A percentile compares a stretch with the other conserved stretches of the same genome.
phyloP scores from a whole-genome alignment of 116 monocot species.

The Iris pallida region DNA sequence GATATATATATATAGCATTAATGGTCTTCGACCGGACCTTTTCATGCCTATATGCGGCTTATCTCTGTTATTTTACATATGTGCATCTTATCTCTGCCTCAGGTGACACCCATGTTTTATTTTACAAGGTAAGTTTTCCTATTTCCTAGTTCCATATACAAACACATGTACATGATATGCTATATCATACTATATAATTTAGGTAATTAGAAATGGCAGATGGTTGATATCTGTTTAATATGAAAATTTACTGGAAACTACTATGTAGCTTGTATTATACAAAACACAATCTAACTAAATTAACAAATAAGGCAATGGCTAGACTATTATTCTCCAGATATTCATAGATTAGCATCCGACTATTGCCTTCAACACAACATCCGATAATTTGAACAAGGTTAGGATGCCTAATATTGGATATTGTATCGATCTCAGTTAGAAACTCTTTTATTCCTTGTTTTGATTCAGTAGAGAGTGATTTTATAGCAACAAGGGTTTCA shows the following conservation, averaged over 20 bases:
- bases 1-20: too few species aligned
- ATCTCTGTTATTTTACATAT: too few species aligned
- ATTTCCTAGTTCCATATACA: too few species aligned
- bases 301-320: conserved; percentile 48
- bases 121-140: too few species aligned
- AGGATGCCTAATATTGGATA: conserved; percentile 50
- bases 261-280: not conserved
- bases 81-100: too few species aligned
- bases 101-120: too few species aligned
- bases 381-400: conserved; percentile 54
- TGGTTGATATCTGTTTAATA: not conserved
- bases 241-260: conserved; percentile 1
- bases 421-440: conserved; percentile 46
- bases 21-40: too few species aligned
- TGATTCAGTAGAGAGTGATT: conserved; percentile 52
- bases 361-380: conserved; percentile 44
- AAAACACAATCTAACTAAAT: not conserved
- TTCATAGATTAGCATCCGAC: conserved; percentile 45
- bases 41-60: too few species aligned
- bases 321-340: conserved; percentile 52
- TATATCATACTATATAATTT: too few species aligned
- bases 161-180: too few species aligned
- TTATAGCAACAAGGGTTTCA: conserved; percentile 42
- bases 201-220: not conserved
- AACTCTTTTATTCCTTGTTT: conserved; percentile 55